Conservation (phyloP, 169 alveolate genomes). For the Miamiensis avidus region DNA sequence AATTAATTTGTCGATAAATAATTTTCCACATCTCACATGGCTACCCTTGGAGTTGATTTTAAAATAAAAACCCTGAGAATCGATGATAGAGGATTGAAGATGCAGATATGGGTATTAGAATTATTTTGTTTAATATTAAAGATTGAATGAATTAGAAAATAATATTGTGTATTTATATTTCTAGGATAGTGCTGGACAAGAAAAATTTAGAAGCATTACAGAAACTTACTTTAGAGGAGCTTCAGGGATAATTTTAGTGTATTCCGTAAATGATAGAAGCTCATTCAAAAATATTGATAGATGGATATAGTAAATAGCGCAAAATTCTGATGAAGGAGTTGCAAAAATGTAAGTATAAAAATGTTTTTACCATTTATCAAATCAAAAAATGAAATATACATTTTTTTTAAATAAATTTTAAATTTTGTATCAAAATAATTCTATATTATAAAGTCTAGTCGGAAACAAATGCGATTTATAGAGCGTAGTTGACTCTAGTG, state of each 20-base stretch:
- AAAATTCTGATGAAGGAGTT: conserved; percentile 29
- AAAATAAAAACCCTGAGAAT: conserved; percentile 67
- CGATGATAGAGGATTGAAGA: conserved; percentile 59
- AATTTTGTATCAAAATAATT: no score
- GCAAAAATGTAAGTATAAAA: neutral
- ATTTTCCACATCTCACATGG: conserved; percentile 71
- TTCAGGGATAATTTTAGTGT: conserved; percentile 54
- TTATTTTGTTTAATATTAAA: no score
- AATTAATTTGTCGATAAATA: conserved; percentile 68
- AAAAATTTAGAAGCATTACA: conserved; percentile 78
- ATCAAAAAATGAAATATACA: no score
- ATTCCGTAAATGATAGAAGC: conserved; percentile 49
- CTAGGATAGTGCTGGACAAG: conserved; percentile 83
- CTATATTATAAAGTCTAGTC: neutral
- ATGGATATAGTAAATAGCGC: conserved; percentile 54
- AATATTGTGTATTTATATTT: no score
- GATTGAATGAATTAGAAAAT: no score
- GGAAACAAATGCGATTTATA: conserved; percentile 55
- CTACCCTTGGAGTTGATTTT: conserved; percentile 79
- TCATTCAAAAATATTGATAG: conserved; percentile 49
- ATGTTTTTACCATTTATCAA: no score
- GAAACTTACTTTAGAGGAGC: conserved; percentile 70
- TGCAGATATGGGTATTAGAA: conserved; percentile 60
- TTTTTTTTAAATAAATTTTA: no score
- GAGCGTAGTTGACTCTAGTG: conserved; percentile 39